These are phyloP conservation scores for Fomes fomentarius DNA, from an alignment of 1,284 basidiomycete genomes.

Conservation along the genomic window DNA sequence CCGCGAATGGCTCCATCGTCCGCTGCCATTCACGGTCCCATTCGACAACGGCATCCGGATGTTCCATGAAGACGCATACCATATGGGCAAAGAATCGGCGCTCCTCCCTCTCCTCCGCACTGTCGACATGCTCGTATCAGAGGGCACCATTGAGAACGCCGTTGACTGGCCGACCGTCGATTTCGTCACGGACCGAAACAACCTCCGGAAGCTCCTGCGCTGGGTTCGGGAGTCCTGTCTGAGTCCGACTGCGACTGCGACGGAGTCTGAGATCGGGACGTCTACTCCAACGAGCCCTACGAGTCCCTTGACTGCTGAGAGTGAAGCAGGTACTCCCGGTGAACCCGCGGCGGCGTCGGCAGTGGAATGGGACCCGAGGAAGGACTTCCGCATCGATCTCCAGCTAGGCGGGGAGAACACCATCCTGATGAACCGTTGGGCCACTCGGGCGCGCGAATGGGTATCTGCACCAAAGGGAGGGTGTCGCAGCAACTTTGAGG, in stretches of 20 bases:
- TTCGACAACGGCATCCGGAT: constrained; percentile 48
- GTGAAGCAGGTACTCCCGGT: constrained; percentile 2
- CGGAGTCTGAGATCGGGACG: too few species aligned
- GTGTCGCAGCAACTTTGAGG: constrained; percentile 11
- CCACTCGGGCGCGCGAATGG: constrained; percentile 4
- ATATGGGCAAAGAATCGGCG: constrained; percentile 43
- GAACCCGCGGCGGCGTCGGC: background rate
- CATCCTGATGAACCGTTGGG: constrained; percentile 50
- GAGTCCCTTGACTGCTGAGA: background rate
- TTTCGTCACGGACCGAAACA: constrained; percentile 62
- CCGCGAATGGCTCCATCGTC: constrained; percentile 49
- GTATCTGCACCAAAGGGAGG: constrained; percentile 13
- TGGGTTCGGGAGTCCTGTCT: constrained; percentile 42
- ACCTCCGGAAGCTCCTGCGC: constrained; percentile 58
- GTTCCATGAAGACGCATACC: constrained; percentile 54
- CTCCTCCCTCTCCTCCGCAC: constrained; percentile 51
- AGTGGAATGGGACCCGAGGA: constrained; percentile 21
- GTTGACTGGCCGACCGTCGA: constrained; percentile 54
- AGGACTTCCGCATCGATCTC: constrained; percentile 60
- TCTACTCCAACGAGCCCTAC: background rate
- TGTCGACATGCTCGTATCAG: constrained; percentile 43
- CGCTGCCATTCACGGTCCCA: constrained; percentile 48
- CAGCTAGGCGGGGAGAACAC: constrained; percentile 56
- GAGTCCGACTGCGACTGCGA: too few species aligned
- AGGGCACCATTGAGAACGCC: constrained; percentile 20